Percentiles rank a stretch among this genome's conserved stretches.
phyloP scores from a whole-genome alignment of 2,329 filamentous ascomycete species.

The Drechslerella coelobrocha region DNA sequence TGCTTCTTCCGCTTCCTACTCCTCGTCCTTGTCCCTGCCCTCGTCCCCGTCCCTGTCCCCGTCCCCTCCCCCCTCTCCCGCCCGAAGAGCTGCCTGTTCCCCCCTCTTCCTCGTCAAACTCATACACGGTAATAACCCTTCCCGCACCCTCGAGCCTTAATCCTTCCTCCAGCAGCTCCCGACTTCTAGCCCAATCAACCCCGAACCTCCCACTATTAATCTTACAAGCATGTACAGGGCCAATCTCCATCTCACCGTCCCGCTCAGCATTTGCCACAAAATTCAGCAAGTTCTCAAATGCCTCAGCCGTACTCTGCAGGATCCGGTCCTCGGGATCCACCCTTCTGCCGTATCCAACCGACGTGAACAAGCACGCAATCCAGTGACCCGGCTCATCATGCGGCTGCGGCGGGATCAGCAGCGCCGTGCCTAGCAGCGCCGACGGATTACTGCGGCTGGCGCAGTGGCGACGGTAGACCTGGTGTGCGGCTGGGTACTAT shows the following conservation, averaged over 20 bases:
- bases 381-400: constrained; percentile 17
- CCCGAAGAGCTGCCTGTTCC: background rate
- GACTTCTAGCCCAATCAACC: constrained; percentile 31
- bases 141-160: constrained; percentile 22
- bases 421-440: constrained; percentile 21
- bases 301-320: constrained; percentile 10
- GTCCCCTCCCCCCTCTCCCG: constrained; percentile 10
- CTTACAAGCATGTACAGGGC: constrained; percentile 40
- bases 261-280: constrained; percentile 6
- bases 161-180: constrained; percentile 16
- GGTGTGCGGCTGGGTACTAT: constrained; percentile 41
- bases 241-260: background rate
- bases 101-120: constrained; percentile 32
- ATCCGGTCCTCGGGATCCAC: constrained; percentile 31
- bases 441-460: constrained; percentile 8
- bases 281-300: constrained; percentile 36
- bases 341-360: constrained; percentile 21
- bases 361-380: constrained; percentile 46
- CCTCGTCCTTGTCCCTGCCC: too few species aligned
- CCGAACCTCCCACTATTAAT: constrained; percentile 46
- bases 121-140: constrained; percentile 32
- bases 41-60: too few species aligned
- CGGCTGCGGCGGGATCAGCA: constrained; percentile 36
- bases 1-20: constrained; percentile 11
- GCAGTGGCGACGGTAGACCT: constrained; percentile 33